Evolutionary conservation across 2,329 filamentous ascomycete genomes (phyloP).

Genomic region (Xylariaceae sp.): DNA sequence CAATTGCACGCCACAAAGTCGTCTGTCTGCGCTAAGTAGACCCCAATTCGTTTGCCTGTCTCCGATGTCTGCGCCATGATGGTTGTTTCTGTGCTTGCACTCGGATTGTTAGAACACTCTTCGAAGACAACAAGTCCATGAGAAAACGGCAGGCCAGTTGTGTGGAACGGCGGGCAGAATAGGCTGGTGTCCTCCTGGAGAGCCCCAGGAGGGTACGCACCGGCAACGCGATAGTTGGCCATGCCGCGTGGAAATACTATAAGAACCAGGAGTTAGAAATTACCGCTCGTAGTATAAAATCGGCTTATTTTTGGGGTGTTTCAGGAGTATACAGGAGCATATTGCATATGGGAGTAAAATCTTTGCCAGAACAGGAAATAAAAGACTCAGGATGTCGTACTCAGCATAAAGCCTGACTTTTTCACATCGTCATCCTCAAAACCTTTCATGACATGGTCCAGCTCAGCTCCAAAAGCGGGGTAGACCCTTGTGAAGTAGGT

Average conservation of each 20-base stretch:
- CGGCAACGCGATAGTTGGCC: background rate
- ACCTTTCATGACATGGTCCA: slow-evolving; percentile 13
- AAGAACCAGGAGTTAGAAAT: too few species aligned
- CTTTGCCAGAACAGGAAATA: too few species aligned
- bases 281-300: too few species aligned
- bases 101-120: background rate
- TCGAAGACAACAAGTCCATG: slow-evolving; percentile 18
- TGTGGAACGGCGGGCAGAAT: slow-evolving; percentile 5
- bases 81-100: background rate
- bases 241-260: slow-evolving; percentile 16
- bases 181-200: slow-evolving; percentile 14
- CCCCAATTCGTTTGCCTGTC: slow-evolving; percentile 1
- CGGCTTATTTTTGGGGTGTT: too few species aligned
- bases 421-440: slow-evolving; percentile 11
- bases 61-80: background rate
- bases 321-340: too few species aligned
- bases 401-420: slow-evolving; percentile 18
- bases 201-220: slow-evolving; percentile 6
- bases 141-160: background rate
- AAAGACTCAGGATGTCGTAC: too few species aligned
- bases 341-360: too few species aligned
- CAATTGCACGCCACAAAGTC: slow-evolving; percentile 5
- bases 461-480: slow-evolving; percentile 10
- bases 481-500: slow-evolving; percentile 19
- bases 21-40: slow-evolving; percentile 18